Base-by-base conservation (phyloP, 768 basidiomycete species). In the Cystofilobasidium capitatum region DNA sequence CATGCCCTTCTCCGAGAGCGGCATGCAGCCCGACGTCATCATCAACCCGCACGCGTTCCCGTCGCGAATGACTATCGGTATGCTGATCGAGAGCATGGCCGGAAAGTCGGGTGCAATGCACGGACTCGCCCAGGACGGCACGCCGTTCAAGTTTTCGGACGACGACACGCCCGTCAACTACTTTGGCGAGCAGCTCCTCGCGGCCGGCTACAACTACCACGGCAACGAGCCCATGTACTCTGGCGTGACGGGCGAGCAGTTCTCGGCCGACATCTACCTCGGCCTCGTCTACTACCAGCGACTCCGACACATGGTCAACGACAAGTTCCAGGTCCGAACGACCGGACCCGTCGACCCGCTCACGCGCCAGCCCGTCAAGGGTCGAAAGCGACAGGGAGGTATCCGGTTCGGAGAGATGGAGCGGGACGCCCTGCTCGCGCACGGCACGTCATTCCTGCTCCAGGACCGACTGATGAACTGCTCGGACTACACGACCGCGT, bases 381-480 rank as follows among this genome's bases (percentile, higher is more conserved):
- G 96, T 65, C 88, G 96, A 69, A 98, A 97, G 83, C 88, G 92
- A 64, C 91, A 89, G 51, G 96, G 96, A 73, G 96, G 96, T 74
- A 99, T 99, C 75, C 92, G 96, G 64, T 98, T 99, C 76, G 96
- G 96, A 73, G 96, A 99, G 80, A 99, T 99, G 96, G 96, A 99
- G 78, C 88, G 96, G 62, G 96, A 99, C 76, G 96, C 96, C 14
- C 83, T 99, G 61, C 93, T 99, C 72, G 96, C 96, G 3, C 96
- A 99, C 77, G 96, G 96, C 54, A 96, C 96, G 17, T 92, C 93
- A 1, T 99, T 96, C 86, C 82, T 99, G 45, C 84, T 99, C 29
- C 96, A 99, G 81, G 96, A 99, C 79, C 83, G 96, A 66, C 80
- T 99, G 75, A 98, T 99, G 96, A 99, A 99, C 79, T 99, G 96